Conservation (phyloP, 1,284 basidiomycete genomes). For the Moesziomyces globuligerus region DNA sequence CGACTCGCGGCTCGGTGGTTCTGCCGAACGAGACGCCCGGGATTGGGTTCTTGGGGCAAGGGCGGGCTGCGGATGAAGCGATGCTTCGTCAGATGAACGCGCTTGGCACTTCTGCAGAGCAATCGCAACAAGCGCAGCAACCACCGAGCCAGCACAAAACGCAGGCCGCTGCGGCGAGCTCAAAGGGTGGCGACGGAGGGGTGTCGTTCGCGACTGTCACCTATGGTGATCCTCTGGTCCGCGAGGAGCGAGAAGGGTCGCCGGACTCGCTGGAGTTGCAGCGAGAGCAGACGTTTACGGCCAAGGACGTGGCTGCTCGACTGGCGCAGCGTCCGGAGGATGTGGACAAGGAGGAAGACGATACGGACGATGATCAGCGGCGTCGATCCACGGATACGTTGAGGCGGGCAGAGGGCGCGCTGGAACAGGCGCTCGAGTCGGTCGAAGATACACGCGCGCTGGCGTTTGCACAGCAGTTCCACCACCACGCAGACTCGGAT, state of each 20-base stretch:
- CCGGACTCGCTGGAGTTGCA: conserved; percentile 42
- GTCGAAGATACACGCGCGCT: conserved; percentile 46
- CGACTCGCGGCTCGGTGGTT: background rate
- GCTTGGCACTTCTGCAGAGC: conserved; percentile 4
- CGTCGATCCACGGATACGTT: conserved; percentile 51
- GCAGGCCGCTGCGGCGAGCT: too few relatives aligned
- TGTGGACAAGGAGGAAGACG: conserved; percentile 20
- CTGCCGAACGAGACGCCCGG: background rate
- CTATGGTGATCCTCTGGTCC: conserved; percentile 27
- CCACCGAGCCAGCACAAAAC: background rate
- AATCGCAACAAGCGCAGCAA: conserved; percentile 9
- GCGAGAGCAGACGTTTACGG: conserved; percentile 44
- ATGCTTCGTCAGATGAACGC: conserved; percentile 21
- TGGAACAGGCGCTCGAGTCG: conserved; percentile 37
- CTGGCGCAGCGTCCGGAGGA: conserved; percentile 5
- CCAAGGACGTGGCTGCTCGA: conserved; percentile 31
- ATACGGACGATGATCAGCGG: conserved; percentile 37
- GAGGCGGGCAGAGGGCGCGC: conserved; percentile 30
- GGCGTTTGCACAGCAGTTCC: conserved; percentile 46
- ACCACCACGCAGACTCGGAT: conserved; percentile 36
- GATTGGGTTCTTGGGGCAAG: conserved; percentile 2
- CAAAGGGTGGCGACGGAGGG: conserved; percentile 18
- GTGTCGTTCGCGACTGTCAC: conserved; percentile 34
- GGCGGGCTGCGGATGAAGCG: conserved; percentile 8
- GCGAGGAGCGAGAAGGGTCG: conserved; percentile 34